Percentiles rank a stretch among this genome's conserved stretches.
Evolutionary conservation across 1,284 basidiomycete species (phyloP).

Genomic region (Lentinula novae-zelandiae): DNA sequence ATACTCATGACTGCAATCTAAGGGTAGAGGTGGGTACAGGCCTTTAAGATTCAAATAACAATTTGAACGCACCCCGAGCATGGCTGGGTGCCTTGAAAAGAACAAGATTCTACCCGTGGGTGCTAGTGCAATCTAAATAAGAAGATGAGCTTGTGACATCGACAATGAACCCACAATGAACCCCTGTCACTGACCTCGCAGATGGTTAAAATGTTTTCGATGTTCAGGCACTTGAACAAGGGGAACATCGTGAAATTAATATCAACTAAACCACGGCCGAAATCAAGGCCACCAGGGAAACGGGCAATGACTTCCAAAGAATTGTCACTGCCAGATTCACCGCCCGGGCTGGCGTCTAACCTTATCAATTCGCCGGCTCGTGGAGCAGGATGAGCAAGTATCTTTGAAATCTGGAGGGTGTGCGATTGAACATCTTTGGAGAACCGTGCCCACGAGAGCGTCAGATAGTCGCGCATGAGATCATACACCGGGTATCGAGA

Average conservation of each 20-base stretch:
- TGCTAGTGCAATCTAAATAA: constrained; percentile 77
- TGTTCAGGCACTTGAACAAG: constrained; percentile 89
- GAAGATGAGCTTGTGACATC: not conserved
- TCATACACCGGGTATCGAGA: constrained; percentile 92
- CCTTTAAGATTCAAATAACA: constrained; percentile 9
- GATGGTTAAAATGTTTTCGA: constrained; percentile 92
- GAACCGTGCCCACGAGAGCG: constrained; percentile 89
- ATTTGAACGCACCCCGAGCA: constrained; percentile 66
- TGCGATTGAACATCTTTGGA: constrained; percentile 89
- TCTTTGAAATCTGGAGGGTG: constrained; percentile 81
- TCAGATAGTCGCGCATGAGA: constrained; percentile 89
- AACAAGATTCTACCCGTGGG: constrained; percentile 91
- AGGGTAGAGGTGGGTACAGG: not conserved
- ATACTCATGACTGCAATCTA: constrained; percentile 85
- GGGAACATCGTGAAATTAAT: constrained; percentile 98
- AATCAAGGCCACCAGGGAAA: constrained; percentile 82
- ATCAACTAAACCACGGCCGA: constrained; percentile 78
- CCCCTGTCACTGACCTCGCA: constrained; percentile 64
- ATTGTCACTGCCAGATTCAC: constrained; percentile 47
- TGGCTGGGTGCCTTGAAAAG: constrained; percentile 85
- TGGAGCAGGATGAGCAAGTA: constrained; percentile 79
- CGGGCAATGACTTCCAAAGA: constrained; percentile 80
- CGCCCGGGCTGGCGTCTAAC: constrained; percentile 68
- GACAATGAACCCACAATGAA: constrained; percentile 4
- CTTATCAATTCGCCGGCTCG: constrained; percentile 83